Evolutionary conservation across 768 basidiomycete species (phyloP), one percentile per base, ranked within the genome.

Genomic region (Rhizopogon vesiculosus): DNA sequence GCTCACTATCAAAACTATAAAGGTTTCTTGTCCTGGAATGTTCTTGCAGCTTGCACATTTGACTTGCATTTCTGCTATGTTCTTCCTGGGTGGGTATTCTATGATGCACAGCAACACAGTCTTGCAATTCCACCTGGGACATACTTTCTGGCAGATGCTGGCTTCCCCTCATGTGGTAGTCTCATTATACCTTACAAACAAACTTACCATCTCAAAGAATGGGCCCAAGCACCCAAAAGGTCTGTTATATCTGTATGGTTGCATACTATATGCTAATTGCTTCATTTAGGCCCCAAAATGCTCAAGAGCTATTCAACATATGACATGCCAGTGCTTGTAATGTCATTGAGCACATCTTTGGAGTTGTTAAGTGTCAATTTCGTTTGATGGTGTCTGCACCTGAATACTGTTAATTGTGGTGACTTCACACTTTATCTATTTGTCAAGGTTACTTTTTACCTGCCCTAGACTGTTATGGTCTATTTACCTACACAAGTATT

Each of bases 201-300:
- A 55, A 67, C 70, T 7, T 76, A 76, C 64, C 72, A 76, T 55
- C 63, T 73, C 39, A 62, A 60, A 22, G 70, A 74, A 62, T 75
- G 71, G 70, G 63, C 31, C 31, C 4, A 6, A 31, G 31, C 31
- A 31, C 31, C 29, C 15, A 56, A 39, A 55, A 31, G 31, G 31
- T 31, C 31, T 31, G 31, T 31, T 31, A 31, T 31, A 31, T 31
- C 31, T 7, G 5, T 31, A 31, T 31, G 5, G 31, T 31, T 31
- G 31, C 31, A 31, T 31, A 31, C 31, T 31, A 4, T 31, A 31
- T 31, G 9, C 31, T 31, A 31, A 31, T 31, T 31, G 31, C 31
- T 31, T 31, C 5, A 33, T 45, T 1, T 38, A 60, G 56, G 35
- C 64, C 63, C 18, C 31, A 59, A 40, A 64, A 60, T 53, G 18